These are phyloP conservation scores for Tetrapisispora fleetii DNA, from an alignment of 805 yeast genomes.

Conservation along the genomic window DNA sequence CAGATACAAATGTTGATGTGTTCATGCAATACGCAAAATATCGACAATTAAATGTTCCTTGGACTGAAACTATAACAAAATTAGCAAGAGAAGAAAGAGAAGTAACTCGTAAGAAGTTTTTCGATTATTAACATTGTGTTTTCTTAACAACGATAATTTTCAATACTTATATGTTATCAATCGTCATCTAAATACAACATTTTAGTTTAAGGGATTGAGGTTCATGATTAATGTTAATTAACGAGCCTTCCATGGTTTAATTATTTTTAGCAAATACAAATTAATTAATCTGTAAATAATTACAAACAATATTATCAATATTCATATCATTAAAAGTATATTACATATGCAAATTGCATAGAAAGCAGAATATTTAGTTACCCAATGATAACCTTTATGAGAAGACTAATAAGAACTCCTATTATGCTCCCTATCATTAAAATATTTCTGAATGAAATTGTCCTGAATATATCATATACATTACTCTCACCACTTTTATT, in stretches of 20 bases:
- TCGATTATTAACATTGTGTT: neutral
- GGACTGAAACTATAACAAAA: slow-evolving; percentile 37
- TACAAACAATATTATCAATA: neutral
- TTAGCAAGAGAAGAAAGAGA: slow-evolving; percentile 35
- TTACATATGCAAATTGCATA: neutral
- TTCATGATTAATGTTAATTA: no score
- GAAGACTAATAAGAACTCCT: neutral
- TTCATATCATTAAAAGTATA: no score
- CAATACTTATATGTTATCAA: neutral
- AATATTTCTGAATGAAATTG: no score
- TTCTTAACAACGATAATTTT: neutral
- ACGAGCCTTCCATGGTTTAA: no score
- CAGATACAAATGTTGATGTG: slow-evolving; percentile 60
- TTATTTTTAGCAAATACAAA: no score
- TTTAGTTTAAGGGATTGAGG: no score
- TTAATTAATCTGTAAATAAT: neutral
- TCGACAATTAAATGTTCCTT: slow-evolving; percentile 34
- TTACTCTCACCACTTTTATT: neutral
- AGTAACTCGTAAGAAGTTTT: slow-evolving; percentile 7
- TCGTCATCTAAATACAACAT: no score
- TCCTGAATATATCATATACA: neutral
- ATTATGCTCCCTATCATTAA: neutral
- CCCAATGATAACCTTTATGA: neutral
- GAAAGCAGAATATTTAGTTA: no score
- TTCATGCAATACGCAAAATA: slow-evolving; percentile 41